Percentiles rank a stretch among this genome's conserved stretches.
Evolutionary conservation across 805 yeast genomes (phyloP).

Genomic region (Kockiozyma suomiensis): DNA sequence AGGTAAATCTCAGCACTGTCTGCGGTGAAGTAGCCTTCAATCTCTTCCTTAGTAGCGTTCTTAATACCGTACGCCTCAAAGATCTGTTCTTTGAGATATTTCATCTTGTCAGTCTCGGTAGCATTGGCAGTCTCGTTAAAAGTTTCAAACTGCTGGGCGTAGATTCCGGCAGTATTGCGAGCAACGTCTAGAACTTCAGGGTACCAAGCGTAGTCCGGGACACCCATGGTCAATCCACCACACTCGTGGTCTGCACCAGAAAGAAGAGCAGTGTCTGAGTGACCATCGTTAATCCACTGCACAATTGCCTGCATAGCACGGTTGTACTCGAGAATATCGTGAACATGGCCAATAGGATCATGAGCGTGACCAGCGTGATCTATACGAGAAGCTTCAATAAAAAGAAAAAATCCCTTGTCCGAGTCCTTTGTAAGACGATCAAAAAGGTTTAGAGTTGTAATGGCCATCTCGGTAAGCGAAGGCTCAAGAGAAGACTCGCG

Average conservation of each 20-base stretch:
- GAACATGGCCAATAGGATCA: slow-evolving; percentile 92
- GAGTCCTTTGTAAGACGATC: slow-evolving; percentile 67
- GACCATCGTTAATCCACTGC: slow-evolving; percentile 63
- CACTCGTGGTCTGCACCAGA: slow-evolving; percentile 95
- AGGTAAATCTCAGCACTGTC: slow-evolving; percentile 46
- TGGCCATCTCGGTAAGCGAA: slow-evolving; percentile 75
- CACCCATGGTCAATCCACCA: slow-evolving; percentile 87
- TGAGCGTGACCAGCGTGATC: slow-evolving; percentile 95
- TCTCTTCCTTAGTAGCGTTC: slow-evolving; percentile 60
- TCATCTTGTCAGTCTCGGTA: slow-evolving; percentile 6
- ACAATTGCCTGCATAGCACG: slow-evolving; percentile 74
- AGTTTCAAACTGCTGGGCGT: slow-evolving; percentile 35
- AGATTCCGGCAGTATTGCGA: slow-evolving; percentile 74
- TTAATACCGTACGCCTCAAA: slow-evolving; percentile 66
- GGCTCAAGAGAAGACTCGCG: slow-evolving; percentile 65
- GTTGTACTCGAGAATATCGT: slow-evolving; percentile 87
- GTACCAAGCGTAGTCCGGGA: slow-evolving; percentile 88
- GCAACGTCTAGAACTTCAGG: slow-evolving; percentile 75
- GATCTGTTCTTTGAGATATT: slow-evolving; percentile 44
- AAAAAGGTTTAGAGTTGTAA: slow-evolving; percentile 71
- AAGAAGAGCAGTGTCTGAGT: slow-evolving; percentile 74
- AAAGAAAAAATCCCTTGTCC: slow-evolving; percentile 80
- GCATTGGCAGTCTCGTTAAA: slow-evolving; percentile 25
- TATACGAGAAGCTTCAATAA: slow-evolving; percentile 90
- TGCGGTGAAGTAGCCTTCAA: slow-evolving; percentile 47